phyloP scores from a whole-genome alignment of 805 yeast genomes.

The Zygotorulaspora chibaensis region DNA sequence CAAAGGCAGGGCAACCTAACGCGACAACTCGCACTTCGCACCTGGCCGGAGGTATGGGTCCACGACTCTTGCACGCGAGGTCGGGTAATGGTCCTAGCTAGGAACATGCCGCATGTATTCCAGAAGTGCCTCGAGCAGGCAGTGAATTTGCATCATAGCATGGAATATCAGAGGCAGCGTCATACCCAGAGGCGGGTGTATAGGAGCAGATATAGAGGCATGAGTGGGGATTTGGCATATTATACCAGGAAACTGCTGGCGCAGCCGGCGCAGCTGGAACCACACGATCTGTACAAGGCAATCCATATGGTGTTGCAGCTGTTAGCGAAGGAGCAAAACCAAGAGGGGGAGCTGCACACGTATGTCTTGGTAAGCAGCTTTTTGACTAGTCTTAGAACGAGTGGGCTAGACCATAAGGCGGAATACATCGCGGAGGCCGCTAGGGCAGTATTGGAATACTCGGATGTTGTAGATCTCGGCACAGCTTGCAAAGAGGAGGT shows the following conservation, averaged over 20 bases:
- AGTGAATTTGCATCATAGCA: background rate
- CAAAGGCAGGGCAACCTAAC: background rate
- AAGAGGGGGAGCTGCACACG: conserved; percentile 5
- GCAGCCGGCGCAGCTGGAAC: conserved; percentile 58
- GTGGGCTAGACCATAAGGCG: conserved; percentile 75
- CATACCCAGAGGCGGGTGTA: background rate
- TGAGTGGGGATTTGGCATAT: conserved; percentile 7
- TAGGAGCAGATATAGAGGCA: background rate
- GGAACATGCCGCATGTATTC: no score
- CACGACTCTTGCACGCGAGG: no score
- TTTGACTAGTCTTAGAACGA: conserved; percentile 67
- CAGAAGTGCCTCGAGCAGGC: background rate
- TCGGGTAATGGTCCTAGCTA: background rate
- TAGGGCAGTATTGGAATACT: conserved; percentile 59
- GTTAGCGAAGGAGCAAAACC: conserved; percentile 43
- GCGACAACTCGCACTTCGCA: background rate
- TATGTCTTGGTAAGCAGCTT: conserved; percentile 72
- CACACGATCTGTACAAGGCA: conserved; percentile 61
- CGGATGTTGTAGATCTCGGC: conserved; percentile 47
- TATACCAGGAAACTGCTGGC: conserved; percentile 60
- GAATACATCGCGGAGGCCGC: conserved; percentile 86
- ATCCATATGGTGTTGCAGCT: conserved; percentile 58
- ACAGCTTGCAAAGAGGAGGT: background rate
- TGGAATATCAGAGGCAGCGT: background rate
- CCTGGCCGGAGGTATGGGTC: no score